Evolutionary conservation across 371 early-diverging fungal genomes (phyloP), one percentile per base, ranked within the genome.

Genomic region (Mortierella polycephala): DNA sequence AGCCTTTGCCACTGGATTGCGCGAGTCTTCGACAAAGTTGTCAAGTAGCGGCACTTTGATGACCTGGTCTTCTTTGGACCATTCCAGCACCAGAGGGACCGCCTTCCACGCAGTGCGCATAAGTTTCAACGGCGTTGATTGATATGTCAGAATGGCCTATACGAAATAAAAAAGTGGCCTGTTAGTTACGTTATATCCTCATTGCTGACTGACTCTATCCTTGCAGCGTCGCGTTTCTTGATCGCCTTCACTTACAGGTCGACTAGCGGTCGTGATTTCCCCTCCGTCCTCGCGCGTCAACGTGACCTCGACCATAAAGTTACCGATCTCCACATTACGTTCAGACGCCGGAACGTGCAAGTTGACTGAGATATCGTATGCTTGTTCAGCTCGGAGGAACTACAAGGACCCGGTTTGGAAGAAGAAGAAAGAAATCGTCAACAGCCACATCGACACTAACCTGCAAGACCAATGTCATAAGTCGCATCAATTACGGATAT

Each of bases 271-370:
- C 53, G 83, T 82, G 39, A 92, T 72, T 6, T 82, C 74, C 40
- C 74, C 71, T 55, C 89, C 90, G 42, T 84, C 74, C n/a, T 80
- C 60, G 51, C 87, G 84, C 49, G 82, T 81, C 44, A 96, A 79
- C 40, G 89, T 86, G 53, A 94, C 83, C 49, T 82, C 64, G n/a
- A 96, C 88, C 96, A 96, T 96, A 77, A 95, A 95, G 83, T 93
- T 94, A 49, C 95, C 96, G 54, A 95, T 75, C 18, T 86, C 84
- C 59, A 91, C 87, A 75, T 97, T 97, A 54, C 83, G 75, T 41
- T 91, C 89, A 5, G 96, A 94, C 49, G 90, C 90, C 13, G 97
- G 96, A 23, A 95, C 93, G 66, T 86, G 81, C 46, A 97, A 84
- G 44, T 89, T 87, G 63, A 97, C 82, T 3, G 87, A 87, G 9